phyloP scores from a whole-genome alignment of 2,329 filamentous ascomycete genomes.

The Hypoxylon rubiginosum region DNA sequence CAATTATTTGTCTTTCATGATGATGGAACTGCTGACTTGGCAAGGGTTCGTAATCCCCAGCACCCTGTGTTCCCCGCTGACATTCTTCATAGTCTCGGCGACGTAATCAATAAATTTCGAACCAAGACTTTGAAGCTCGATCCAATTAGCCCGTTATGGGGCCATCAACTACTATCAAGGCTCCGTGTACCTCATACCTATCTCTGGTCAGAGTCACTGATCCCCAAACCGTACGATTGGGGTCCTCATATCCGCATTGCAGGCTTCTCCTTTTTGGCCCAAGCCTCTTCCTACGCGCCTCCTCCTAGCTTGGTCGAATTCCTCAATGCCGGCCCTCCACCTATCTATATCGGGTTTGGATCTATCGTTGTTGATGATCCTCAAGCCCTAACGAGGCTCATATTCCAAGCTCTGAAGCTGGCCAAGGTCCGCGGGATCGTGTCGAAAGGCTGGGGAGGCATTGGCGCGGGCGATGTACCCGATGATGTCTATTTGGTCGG shows the following conservation, averaged over 20 bases:
- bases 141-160: slow-evolving; percentile 10
- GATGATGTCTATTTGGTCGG: slow-evolving; percentile 74
- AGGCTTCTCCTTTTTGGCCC: slow-evolving; percentile 66
- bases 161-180: slow-evolving; percentile 10
- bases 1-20: slow-evolving; percentile 76
- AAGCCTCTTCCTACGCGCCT: slow-evolving; percentile 76
- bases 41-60: slow-evolving; percentile 64
- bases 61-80: neutral
- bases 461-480: slow-evolving; percentile 69
- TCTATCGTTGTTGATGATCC: slow-evolving; percentile 69
- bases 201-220: slow-evolving; percentile 21
- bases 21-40: slow-evolving; percentile 82
- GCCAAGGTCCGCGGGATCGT: slow-evolving; percentile 71
- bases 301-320: slow-evolving; percentile 75
- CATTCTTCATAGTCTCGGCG: slow-evolving; percentile 65
- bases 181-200: slow-evolving; percentile 24
- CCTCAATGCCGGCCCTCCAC: slow-evolving; percentile 70
- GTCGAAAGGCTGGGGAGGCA: slow-evolving; percentile 76
- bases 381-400: slow-evolving; percentile 67
- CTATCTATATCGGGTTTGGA: slow-evolving; percentile 76
- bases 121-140: slow-evolving; percentile 15
- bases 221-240: slow-evolving; percentile 29
- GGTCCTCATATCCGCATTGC: slow-evolving; percentile 7
- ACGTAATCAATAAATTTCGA: slow-evolving; percentile 65
- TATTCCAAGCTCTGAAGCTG: slow-evolving; percentile 69